phyloP scores from a whole-genome alignment of 2,329 filamentous ascomycete species.

The Colletotrichum lini region DNA sequence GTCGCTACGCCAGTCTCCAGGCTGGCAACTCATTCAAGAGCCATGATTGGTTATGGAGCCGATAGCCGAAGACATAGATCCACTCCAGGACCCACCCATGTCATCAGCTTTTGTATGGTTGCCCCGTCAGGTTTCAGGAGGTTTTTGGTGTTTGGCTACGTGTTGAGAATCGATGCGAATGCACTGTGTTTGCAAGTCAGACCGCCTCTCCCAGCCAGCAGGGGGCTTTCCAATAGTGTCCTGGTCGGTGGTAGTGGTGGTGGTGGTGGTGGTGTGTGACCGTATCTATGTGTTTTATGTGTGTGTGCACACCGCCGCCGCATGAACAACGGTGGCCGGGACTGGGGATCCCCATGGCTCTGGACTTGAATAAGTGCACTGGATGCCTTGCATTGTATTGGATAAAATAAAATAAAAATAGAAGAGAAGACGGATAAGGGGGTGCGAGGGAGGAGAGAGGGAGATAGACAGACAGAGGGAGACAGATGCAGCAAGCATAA shows the following conservation, averaged over 20 bases:
- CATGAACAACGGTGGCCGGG: slow-evolving; percentile 39
- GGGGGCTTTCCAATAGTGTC: slow-evolving; percentile 15
- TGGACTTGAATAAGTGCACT: neutral
- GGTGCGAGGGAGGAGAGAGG: slow-evolving; percentile 1
- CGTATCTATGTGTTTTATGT: neutral
- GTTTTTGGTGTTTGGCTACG: neutral
- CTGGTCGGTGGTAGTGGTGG: neutral
- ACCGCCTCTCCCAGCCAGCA: slow-evolving; percentile 2
- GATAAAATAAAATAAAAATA: slow-evolving; percentile 25
- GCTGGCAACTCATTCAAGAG: neutral
- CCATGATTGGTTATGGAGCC: slow-evolving; percentile 13
- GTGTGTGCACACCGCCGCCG: slow-evolving; percentile 27
- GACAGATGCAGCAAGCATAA: slow-evolving; percentile 20
- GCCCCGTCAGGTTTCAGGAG: slow-evolving; percentile 53
- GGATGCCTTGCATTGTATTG: slow-evolving; percentile 32
- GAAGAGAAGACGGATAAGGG: slow-evolving; percentile 17
- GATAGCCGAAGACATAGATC: neutral
- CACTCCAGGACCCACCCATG: neutral
- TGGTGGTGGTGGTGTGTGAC: too few species aligned
- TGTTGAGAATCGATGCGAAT: neutral
- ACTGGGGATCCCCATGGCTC: slow-evolving; percentile 39
- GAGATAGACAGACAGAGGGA: slow-evolving; percentile 1
- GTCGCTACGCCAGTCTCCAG: neutral
- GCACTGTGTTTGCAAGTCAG: slow-evolving; percentile 4
- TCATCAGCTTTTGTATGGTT: slow-evolving; percentile 42